These are phyloP conservation scores for Mycena capillaripes DNA, from an alignment of 768 basidiomycete genomes.

Conservation along the genomic window DNA sequence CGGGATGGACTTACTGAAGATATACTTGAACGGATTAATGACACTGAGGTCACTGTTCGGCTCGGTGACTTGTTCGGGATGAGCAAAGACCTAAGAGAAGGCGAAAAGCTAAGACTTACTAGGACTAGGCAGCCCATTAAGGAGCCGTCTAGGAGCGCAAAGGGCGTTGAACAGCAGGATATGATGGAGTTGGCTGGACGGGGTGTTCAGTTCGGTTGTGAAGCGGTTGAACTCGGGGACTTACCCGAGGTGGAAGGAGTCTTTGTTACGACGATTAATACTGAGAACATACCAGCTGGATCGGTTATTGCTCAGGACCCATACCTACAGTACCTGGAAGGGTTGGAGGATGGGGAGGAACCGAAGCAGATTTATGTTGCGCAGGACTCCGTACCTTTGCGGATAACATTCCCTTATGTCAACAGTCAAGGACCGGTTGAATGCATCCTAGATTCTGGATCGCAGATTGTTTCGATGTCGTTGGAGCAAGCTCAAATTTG, in stretches of 20 bases:
- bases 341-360: background rate
- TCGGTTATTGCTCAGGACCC: background rate
- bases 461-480: constrained; percentile 44
- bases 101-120: constrained; percentile 15
- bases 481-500: constrained; percentile 24
- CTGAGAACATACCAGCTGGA: background rate
- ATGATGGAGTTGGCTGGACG: background rate
- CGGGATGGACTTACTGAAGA: constrained; percentile 5
- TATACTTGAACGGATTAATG: constrained; percentile 1
- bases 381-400: constrained; percentile 3
- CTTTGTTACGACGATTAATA: background rate
- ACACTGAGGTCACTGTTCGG: background rate
- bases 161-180: no score
- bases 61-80: background rate
- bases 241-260: background rate
- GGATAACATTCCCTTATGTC: constrained; percentile 7
- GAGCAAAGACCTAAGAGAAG: background rate
- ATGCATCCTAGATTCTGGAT: constrained; percentile 42
- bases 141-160: no score
- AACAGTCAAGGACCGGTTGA: constrained; percentile 29
- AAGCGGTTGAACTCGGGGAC: background rate
- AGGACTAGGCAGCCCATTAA: constrained; percentile 1
- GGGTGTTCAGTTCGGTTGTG: background rate
- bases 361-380: constrained; percentile 19
- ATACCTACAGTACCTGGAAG: background rate